phyloP scores from a whole-genome alignment of 192 early-diverging fungal genomes.

The Backusella liffmaniae region DNA sequence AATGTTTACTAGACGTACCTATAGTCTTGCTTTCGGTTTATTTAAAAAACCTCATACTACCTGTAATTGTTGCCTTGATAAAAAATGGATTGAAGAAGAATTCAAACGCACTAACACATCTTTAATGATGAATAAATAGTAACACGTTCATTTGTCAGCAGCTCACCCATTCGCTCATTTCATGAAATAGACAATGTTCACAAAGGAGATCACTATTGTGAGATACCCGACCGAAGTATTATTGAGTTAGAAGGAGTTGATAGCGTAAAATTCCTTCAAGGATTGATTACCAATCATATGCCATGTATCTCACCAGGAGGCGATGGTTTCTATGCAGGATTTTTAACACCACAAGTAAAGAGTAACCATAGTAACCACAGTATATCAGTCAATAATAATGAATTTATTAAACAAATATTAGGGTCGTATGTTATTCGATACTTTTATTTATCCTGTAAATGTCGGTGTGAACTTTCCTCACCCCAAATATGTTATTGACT shows the following conservation, averaged over 20 bases:
- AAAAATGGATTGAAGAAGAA: not conserved
- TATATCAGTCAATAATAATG: not conserved
- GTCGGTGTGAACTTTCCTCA: slow-evolving; percentile 57
- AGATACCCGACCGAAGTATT: slow-evolving; percentile 55
- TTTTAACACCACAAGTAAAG: slow-evolving; percentile 75
- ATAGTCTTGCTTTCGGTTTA: not conserved
- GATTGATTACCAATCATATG: slow-evolving; percentile 91
- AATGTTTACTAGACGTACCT: not conserved
- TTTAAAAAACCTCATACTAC: not conserved
- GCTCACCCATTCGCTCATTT: not conserved
- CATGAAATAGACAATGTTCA: slow-evolving; percentile 22
- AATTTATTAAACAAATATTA: slow-evolving; percentile 25
- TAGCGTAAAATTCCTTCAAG: slow-evolving; percentile 85
- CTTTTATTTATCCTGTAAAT: slow-evolving; percentile 83
- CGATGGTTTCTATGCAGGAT: slow-evolving; percentile 75
- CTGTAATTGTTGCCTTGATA: not conserved
- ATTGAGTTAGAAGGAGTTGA: slow-evolving; percentile 71
- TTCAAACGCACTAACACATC: not conserved
- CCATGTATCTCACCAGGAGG: slow-evolving; percentile 64
- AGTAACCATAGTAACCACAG: not conserved
- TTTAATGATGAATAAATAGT: not conserved
- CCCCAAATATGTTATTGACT: slow-evolving; percentile 75
- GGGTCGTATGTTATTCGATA: slow-evolving; percentile 89
- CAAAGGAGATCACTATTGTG: slow-evolving; percentile 42
- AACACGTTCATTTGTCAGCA: not conserved